These are phyloP conservation scores for Neofusicoccum laricinum DNA, from an alignment of 2,329 filamentous ascomycete species.

Conservation along the genomic window DNA sequence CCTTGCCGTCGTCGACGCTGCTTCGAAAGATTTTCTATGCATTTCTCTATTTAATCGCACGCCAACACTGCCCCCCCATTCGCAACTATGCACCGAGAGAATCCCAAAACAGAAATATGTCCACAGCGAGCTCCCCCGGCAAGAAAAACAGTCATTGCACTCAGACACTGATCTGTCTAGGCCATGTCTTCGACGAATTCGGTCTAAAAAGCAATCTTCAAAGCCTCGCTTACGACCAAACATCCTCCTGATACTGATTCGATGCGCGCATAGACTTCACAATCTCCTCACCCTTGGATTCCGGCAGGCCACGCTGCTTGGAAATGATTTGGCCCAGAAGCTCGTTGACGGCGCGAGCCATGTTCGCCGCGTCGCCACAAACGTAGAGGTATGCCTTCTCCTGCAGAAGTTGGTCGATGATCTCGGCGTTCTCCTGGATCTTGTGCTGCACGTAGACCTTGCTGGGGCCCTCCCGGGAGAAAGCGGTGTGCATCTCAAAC, in stretches of 20 bases:
- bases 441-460: constrained; percentile 98
- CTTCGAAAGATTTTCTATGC: background rate
- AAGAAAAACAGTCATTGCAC: background rate
- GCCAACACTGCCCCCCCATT: background rate
- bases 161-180: constrained; percentile 4
- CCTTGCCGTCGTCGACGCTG: background rate
- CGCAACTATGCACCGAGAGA: constrained; percentile 10
- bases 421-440: constrained; percentile 75
- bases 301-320: constrained; percentile 75
- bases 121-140: background rate
- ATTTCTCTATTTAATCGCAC: constrained; percentile 5
- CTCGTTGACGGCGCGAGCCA: constrained; percentile 90
- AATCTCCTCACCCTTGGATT: constrained; percentile 89
- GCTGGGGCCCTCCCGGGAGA: constrained; percentile 81
- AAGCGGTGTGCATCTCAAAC: constrained; percentile 87
- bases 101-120: background rate
- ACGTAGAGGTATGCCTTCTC: constrained; percentile 95
- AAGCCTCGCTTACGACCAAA: constrained; percentile 55
- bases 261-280: constrained; percentile 94
- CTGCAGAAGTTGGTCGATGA: constrained; percentile 83
- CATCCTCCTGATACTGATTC: constrained; percentile 91
- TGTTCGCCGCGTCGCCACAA: constrained; percentile 95
- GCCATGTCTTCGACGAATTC: background rate
- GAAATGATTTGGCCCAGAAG: constrained; percentile 85
- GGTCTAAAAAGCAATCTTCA: constrained; percentile 1